Conservation (phyloP, 2,329 filamentous ascomycete genomes). For the Colletotrichum liriopes region DNA sequence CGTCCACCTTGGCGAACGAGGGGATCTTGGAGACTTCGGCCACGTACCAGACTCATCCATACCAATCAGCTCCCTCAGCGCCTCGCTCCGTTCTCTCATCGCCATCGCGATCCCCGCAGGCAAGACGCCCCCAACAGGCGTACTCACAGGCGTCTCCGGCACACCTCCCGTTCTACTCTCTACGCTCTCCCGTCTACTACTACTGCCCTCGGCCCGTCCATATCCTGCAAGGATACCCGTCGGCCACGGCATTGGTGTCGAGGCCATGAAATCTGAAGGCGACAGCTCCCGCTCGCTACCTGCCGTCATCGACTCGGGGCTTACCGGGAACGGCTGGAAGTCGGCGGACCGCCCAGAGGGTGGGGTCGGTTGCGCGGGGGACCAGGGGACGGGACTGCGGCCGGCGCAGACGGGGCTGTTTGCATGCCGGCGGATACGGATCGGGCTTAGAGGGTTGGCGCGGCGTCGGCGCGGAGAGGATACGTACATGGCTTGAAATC, state of each 20-base stretch:
- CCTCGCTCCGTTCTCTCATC: neutral
- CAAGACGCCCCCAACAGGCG: neutral
- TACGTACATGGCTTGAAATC: neutral
- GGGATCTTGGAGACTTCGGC: neutral
- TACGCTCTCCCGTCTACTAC: neutral
- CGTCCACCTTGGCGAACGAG: neutral
- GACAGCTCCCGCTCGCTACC: slow-evolving; percentile 43
- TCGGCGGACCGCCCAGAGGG: neutral
- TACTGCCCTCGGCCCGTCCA: neutral
- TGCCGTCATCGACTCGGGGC: slow-evolving; percentile 44
- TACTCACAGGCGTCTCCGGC: neutral
- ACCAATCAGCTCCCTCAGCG: neutral
- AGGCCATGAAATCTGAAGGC: neutral
- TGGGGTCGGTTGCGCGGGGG: neutral
- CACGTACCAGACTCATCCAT: neutral
- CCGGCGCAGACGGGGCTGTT: neutral
- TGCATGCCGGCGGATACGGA: neutral
- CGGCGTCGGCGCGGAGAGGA: neutral
- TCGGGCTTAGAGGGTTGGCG: slow-evolving; percentile 1
- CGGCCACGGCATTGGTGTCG: neutral
- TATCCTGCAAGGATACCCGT: too few relatives aligned
- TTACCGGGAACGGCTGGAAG: slow-evolving; percentile 11
- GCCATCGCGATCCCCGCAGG: neutral
- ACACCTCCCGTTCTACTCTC: neutral
- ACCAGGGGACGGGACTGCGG: slow-evolving; percentile 3